Evolutionary conservation across 257 asterid genomes (phyloP), one percentile per base, ranked within the genome.

Genomic region (Solanum pennellii): DNA sequence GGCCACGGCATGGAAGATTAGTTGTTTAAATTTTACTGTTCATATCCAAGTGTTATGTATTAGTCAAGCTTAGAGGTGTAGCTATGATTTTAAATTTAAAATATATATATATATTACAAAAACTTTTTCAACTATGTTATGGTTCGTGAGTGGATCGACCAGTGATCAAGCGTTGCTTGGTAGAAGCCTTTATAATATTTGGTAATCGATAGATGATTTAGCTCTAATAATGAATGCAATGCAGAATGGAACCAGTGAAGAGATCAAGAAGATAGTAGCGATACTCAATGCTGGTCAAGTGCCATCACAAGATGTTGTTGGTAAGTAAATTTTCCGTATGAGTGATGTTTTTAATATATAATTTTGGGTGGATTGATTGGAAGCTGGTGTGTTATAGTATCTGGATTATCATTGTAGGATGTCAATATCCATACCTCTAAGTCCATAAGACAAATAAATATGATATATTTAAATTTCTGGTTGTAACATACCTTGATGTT

Each of bases 161-260:
- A 2, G 25, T 7, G 37, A 25, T 56, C 59, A 7, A 23, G 62
- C 7, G 41, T 27, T 37, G 12, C 60, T 29, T 49, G 69, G 3
- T 29, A 47, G 44, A 29, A 27, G 16, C 84, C 41, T 45, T 23
- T 7, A 79, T 45, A 27, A 18, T 29, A 15, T 23, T 84, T 65
- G 60, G 59, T 84, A 84, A n/a, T 84, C 5, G 15, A 84, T 62
- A 39, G 76, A 84, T 80, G 60, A 23, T 11, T 35, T 35, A 39
- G 18, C 37, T 60, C 87, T 84, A 14, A 29, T 86, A 33, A 86
- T 72, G 4, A 75, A 41, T 29, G 20, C 44, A 29, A 80, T 90
- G 93, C 90, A 97, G 99, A 97, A 97, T 88, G 99, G 99, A 27
- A 94, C 98, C 14, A 84, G 87, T 9, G 98, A 93, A 69, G 99